These are phyloP conservation scores for Prunus padus DNA, from an alignment of 306 rosid species.

Conservation along the genomic window DNA sequence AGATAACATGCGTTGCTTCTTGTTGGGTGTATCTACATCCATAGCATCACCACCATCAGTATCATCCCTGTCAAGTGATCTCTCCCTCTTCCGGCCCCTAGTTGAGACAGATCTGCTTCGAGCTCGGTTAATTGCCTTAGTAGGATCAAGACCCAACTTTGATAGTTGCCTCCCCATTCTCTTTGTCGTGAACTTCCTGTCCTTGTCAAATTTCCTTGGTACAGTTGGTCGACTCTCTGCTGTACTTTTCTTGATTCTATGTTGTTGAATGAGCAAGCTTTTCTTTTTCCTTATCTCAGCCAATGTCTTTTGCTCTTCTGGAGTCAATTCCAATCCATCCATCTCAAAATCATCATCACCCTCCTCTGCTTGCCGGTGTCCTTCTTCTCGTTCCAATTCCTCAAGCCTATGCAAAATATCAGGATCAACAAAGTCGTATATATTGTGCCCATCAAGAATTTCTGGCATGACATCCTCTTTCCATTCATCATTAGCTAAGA, in stretches of 20 bases:
- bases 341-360: conserved; percentile 63
- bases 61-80: conserved; percentile 51
- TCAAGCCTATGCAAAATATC: conserved; percentile 72
- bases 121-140: conserved; percentile 59
- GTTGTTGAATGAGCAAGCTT: conserved; percentile 63
- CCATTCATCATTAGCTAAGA: conserved; percentile 81
- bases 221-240: conserved; percentile 81
- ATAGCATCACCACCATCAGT: conserved; percentile 46
- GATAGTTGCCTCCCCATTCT: conserved; percentile 91
- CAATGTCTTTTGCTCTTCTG: conserved; percentile 62
- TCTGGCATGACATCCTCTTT: conserved; percentile 82
- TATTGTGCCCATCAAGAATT: conserved; percentile 89
- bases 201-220: conserved; percentile 77
- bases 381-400: conserved; percentile 83
- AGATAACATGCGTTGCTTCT: conserved; percentile 59
- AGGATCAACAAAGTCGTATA: conserved; percentile 77
- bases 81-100: conserved; percentile 71
- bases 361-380: conserved; percentile 50
- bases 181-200: conserved; percentile 50
- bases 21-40: conserved; percentile 62
- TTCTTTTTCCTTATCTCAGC: conserved; percentile 68
- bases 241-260: conserved; percentile 81
- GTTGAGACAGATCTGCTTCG: conserved; percentile 59
- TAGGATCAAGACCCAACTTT: conserved; percentile 66
- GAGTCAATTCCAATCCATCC: conserved; percentile 59